Percentiles rank a stretch among this genome's conserved stretches.
Conservation (phyloP, 371 early-diverging fungal species). For the Mortierella sp. region DNA sequence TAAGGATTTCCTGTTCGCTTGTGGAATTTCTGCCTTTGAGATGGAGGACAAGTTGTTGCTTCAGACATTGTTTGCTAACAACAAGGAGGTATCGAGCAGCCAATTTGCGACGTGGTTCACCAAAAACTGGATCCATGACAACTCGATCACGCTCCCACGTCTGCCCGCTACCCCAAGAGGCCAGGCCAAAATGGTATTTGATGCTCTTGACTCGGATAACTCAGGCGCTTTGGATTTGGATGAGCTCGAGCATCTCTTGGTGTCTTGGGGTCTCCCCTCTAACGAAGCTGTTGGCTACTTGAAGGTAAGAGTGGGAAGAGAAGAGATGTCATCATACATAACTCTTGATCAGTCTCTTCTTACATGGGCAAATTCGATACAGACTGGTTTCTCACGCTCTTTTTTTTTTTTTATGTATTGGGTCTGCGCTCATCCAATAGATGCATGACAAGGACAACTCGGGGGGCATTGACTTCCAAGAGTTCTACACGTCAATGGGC, state of each 20-base stretch:
- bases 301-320: constrained; percentile 19
- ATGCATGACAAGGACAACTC: constrained; percentile 23
- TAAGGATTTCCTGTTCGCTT: constrained; percentile 35
- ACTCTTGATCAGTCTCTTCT: too few relatives aligned
- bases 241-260: constrained; percentile 39
- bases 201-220: constrained; percentile 39
- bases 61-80: constrained; percentile 16
- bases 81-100: constrained; percentile 18
- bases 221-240: constrained; percentile 33
- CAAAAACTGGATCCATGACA: constrained; percentile 50
- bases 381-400: not conserved
- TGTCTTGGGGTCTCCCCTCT: constrained; percentile 30
- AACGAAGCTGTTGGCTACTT: constrained; percentile 39
- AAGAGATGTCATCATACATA: not conserved
- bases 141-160: constrained; percentile 27
- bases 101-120: constrained; percentile 49
- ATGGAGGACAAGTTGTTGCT: constrained; percentile 32
- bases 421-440: too few relatives aligned
- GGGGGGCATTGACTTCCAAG: constrained; percentile 26
- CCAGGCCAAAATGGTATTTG: constrained; percentile 51
- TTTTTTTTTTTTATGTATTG: not conserved
- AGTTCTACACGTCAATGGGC: constrained; percentile 40
- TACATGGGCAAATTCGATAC: too few relatives aligned
- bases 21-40: constrained; percentile 28
- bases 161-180: constrained; percentile 46